These are phyloP conservation scores for Cicer yamashitae DNA, from an alignment of 306 rosid genomes.

Conservation along the genomic window DNA sequence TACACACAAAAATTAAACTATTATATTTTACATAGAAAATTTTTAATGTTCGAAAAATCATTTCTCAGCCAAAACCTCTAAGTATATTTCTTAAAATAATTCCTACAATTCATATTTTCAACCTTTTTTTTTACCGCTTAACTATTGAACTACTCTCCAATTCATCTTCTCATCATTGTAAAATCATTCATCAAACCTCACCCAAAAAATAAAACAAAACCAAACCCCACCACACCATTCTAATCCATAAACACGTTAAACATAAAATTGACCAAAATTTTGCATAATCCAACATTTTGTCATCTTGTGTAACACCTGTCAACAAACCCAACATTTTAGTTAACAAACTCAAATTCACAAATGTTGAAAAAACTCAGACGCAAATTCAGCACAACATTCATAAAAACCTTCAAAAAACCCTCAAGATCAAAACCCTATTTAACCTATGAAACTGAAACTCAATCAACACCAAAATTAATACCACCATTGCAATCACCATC, in stretches of 20 bases:
- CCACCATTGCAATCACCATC: not conserved
- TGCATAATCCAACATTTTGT: not conserved
- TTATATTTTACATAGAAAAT: too few species aligned
- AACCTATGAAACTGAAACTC: conserved; percentile 23
- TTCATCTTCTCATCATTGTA: too few species aligned
- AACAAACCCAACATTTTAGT: conserved; percentile 21
- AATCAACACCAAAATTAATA: not conserved
- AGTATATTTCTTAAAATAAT: too few species aligned
- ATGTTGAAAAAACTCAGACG: conserved; percentile 45
- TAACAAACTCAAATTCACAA: conserved; percentile 18
- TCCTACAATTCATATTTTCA: too few species aligned
- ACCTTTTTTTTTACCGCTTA: too few species aligned
- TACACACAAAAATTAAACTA: too few species aligned
- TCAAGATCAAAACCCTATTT: conserved; percentile 41
- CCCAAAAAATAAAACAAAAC: not conserved
- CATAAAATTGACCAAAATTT: not conserved
- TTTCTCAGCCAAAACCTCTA: too few species aligned
- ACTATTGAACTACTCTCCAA: too few species aligned
- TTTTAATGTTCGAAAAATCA: too few species aligned
- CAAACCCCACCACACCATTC: not conserved
- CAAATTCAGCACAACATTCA: conserved; percentile 34
- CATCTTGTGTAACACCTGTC: conserved; percentile 7
- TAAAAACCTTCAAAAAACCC: conserved; percentile 4
- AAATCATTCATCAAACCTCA: not conserved
- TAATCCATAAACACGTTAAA: not conserved